Evolutionary conservation across 139 green algal species (phyloP), one percentile per base, ranked within the genome.

Genomic region (Mesotaenium endlicherianum): DNA sequence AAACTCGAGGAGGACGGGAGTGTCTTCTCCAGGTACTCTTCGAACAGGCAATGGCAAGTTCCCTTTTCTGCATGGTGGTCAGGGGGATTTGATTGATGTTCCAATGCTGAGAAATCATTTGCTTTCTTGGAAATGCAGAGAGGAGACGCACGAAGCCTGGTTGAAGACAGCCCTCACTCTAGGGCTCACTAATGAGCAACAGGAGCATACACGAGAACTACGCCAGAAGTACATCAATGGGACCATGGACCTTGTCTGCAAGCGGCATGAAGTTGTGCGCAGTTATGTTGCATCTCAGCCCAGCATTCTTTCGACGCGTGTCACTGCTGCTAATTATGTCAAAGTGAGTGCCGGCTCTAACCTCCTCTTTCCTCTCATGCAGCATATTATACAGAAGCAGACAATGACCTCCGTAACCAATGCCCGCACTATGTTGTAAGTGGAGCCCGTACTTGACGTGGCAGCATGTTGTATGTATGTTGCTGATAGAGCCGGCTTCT

Each of bases 311-410:
- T 47, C 36, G 36, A 72, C 60, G 60, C 60, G 60, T 38, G 11
- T 72, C 5, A 72, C 60, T n/a, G 60, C 60, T 14, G 60, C 60
- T 47, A 72, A 72, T 72, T 72, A 47, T 72, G 60, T 72, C 17
- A 72, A 72, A 38, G 60, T 72, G 11, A 34, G 26, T 64, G 26
- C 53, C 20, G 53, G 26, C 26, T 64, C 26, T 26, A 64, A 26
- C 20, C 53, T 64, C 26, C 53, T 64, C n/a, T n/a, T n/a, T n/a
- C n/a, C n/a, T n/a, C n/a, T n/a, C n/a, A n/a, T n/a, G n/a, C n/a
- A n/a, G n/a, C n/a, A n/a, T n/a, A n/a, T n/a, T n/a, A n/a, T n/a
- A n/a, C n/a, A n/a, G n/a, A n/a, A n/a, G n/a, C n/a, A n/a, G n/a
- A n/a, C n/a, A n/a, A n/a, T n/a, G n/a, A n/a, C n/a, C n/a, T n/a